Evolutionary conservation across 2,329 filamentous ascomycete genomes (phyloP), one percentile per base, ranked within the genome.

Genomic region (Paracoccidioides brasiliensis): DNA sequence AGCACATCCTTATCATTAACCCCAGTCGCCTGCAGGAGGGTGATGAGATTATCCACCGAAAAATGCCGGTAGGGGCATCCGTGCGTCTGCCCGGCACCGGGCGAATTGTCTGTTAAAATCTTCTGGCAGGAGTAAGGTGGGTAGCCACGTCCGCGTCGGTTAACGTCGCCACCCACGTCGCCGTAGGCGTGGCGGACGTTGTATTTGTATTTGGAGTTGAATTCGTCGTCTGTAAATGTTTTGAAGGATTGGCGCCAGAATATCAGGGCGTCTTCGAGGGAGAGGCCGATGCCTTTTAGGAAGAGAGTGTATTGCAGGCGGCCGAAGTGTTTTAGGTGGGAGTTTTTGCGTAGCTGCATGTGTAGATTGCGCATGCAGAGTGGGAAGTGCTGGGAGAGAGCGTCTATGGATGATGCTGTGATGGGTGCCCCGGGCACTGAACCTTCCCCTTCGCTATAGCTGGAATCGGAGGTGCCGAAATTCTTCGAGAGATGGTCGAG

Each of bases 1-100:
- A 97, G 69, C 22, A 95, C 81, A 0, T 85, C 81, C 45, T 83
- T 78, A 67, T 97, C 91, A 37, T 77, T 81, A 0, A 98, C 82
- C 0, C 91, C 93, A 49, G 88, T 86, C 14, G 79, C 76, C 66
- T 94, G 85, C 45, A 95, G 76, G 61, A 97, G 72, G 0, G 80
- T 71, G 32, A 85, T 81, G 42, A 98, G 78, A 63, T 97, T 98
- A 59, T 98, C 93, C 52, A 86, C 72, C 57, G 83, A 86, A 69
- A 95, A 97, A 67, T 96, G 91, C 35, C 93, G 79, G 69, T 97
- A 98, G 0, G 93, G 93, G 67, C 93, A 98, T n/a, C 93, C 93
- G 68, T 98, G 91, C 0, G 85, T 80, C 71, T 98, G 90, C 2
- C 90, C 90, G 0, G 87, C 81, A 0, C 90, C 87, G 0, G 91